Percentiles rank a stretch among this genome's conserved stretches.
Evolutionary conservation across 352 stramenopile genomes (phyloP).

Genomic region (Globisporangium yorkense): DNA sequence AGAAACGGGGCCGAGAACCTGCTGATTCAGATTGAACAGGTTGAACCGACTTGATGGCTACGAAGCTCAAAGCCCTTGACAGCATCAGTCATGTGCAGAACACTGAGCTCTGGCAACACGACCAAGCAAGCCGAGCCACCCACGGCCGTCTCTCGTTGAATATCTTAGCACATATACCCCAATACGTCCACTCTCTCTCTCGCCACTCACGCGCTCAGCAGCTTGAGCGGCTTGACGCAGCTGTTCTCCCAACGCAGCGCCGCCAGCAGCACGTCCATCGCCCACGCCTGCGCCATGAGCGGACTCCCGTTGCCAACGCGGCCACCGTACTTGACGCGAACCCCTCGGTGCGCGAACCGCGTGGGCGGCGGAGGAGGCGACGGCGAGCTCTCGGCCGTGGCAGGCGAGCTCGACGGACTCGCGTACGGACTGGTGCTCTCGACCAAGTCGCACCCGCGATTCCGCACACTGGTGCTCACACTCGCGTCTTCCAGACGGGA

Average conservation of each 20-base stretch:
- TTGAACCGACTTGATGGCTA: no score
- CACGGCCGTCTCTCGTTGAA: no score
- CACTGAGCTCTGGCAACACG: no score
- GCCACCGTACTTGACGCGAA: conserved; percentile 17
- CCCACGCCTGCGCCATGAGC: conserved; percentile 25
- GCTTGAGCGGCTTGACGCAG: conserved; percentile 4
- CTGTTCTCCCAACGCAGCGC: conserved; percentile 27
- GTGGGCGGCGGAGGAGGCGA: not conserved
- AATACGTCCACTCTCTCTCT: not conserved
- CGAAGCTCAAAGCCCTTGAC: no score
- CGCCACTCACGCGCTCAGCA: not conserved
- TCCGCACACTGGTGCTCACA: conserved; percentile 13
- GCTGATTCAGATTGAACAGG: no score
- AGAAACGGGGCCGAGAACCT: no score
- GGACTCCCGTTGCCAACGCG: conserved; percentile 14
- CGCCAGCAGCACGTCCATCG: conserved; percentile 23
- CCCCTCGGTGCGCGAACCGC: not conserved
- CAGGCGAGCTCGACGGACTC: conserved; percentile 1
- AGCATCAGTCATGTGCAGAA: no score
- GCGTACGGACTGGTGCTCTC: not conserved
- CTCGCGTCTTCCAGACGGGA: conserved; percentile 1
- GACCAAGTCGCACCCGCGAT: conserved; percentile 6
- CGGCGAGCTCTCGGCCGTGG: not conserved
- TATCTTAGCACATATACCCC: no score
- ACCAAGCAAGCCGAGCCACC: no score